phyloP scores from a whole-genome alignment of 2,329 filamentous ascomycete species.

The Aureobasidium leucospermi region DNA sequence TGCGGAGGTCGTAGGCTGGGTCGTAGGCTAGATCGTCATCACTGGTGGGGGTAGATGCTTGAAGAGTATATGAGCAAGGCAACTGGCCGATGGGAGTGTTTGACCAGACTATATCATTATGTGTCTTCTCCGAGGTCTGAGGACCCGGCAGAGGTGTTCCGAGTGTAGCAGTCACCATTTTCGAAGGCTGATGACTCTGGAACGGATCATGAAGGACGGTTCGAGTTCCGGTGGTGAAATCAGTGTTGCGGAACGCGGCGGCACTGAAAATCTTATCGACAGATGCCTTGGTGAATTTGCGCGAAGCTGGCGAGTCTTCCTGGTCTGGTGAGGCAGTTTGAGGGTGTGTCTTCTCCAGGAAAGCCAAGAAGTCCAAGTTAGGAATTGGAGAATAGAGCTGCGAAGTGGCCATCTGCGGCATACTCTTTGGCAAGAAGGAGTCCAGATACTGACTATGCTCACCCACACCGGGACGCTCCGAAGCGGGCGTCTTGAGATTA shows the following conservation, averaged over 20 bases:
- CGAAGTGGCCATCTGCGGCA: background rate
- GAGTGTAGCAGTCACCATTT: background rate
- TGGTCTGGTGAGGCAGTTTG: background rate
- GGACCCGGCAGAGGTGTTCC: background rate
- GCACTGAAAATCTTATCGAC: constrained; percentile 19
- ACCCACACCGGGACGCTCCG: background rate
- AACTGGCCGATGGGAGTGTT: background rate
- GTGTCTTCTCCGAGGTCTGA: background rate
- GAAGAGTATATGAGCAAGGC: background rate
- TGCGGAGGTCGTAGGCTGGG: background rate
- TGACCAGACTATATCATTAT: background rate
- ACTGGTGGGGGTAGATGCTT: background rate
- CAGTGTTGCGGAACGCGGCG: background rate
- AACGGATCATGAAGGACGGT: constrained; percentile 28
- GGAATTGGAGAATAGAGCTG: background rate
- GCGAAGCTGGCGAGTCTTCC: background rate
- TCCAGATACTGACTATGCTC: background rate
- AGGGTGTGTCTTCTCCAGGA: background rate
- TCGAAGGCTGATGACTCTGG: constrained; percentile 11
- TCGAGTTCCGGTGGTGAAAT: constrained; percentile 2
- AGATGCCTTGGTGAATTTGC: constrained; percentile 23
- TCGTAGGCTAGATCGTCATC: background rate
- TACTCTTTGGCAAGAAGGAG: background rate
- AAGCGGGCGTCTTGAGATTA: background rate
- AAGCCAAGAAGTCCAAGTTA: background rate